Evolutionary conservation across 345 rosid genomes (phyloP), one percentile per base, ranked within the genome.

Genomic region (Geranium brycei): DNA sequence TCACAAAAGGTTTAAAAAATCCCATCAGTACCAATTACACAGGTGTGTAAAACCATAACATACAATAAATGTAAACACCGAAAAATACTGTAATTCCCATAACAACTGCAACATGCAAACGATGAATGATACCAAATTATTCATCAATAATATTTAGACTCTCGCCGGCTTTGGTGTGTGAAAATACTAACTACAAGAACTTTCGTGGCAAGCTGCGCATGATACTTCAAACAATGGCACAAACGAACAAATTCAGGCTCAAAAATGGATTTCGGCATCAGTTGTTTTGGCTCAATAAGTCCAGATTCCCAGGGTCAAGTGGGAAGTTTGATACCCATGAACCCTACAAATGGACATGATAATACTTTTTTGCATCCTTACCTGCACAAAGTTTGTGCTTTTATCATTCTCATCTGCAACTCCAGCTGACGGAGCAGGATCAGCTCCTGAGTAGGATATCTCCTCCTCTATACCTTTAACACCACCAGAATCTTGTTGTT

Each of bases 381-480:
- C 98, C 82, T 23, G 80, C 71, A 72, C 79, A 47, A 78, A 61
- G 68, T 80, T 77, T 30, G 67, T 60, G 65, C 78, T 80, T 63
- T 81, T 82, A 32, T 82, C 91, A 69, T 83, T 84, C 66, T 84
- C 83, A 58, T 82, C 79, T 51, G 81, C 81, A 64, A 71, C 78
- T 64, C 74, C 80, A 1, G 74, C 78, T 51, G 81, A 60, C 23
- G 70, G 72, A 60, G 79, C 71, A 62, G 81, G 72, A n/a, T 73
- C 72, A 73, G 75, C 78, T 72, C 75, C 73, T 28, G 76, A 64
- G 62, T 69, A 38, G 67, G 66, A n/a, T 64, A 76, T 63, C 12
- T 64, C 73, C 57, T 61, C 83, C 41, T 72, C 80, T 32, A 64
- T 79, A 70, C 71, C 82, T 63, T 64, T 63, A 41, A 51, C 76